Conservation (phyloP, 2,329 filamentous ascomycete species). For the Claviceps quebecensis region DNA sequence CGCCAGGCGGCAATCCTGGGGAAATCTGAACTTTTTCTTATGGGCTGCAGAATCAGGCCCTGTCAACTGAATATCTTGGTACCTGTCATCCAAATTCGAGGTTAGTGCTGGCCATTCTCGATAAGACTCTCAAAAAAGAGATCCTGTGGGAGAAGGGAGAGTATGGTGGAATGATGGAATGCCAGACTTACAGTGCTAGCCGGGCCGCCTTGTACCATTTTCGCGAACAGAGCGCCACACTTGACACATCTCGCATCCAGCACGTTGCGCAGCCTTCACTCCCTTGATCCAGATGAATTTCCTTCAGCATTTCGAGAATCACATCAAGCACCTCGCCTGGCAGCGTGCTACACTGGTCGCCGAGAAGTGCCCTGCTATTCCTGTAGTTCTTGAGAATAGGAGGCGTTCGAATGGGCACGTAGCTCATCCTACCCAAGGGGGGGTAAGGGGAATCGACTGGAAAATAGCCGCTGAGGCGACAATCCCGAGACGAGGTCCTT, state of each 20-base stretch:
- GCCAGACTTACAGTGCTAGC: slow-evolving; percentile 31
- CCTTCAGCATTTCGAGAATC: slow-evolving; percentile 39
- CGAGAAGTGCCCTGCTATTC: slow-evolving; percentile 17
- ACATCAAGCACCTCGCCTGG: slow-evolving; percentile 45
- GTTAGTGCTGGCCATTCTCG: background rate
- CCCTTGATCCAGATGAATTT: slow-evolving; percentile 31
- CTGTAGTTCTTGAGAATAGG: slow-evolving; percentile 3
- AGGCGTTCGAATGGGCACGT: slow-evolving; percentile 4
- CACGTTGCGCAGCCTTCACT: slow-evolving; percentile 47
- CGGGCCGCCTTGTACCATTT: slow-evolving; percentile 39
- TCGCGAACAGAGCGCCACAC: slow-evolving; percentile 33
- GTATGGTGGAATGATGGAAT: too few relatives aligned
- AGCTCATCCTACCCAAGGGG: slow-evolving; percentile 3
- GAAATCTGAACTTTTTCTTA: slow-evolving; percentile 43
- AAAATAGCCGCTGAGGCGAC: slow-evolving; percentile 24
- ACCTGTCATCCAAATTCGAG: slow-evolving; percentile 21
- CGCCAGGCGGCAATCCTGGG: slow-evolving; percentile 37
- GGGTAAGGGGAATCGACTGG: slow-evolving; percentile 23
- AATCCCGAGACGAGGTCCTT: slow-evolving; percentile 20
- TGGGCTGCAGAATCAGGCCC: slow-evolving; percentile 40
- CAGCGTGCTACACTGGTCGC: slow-evolving; percentile 40
- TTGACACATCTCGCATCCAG: slow-evolving; percentile 48
- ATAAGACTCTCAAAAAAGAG: too few relatives aligned
- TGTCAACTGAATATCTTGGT: slow-evolving; percentile 43
- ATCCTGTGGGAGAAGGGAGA: too few relatives aligned